Percentiles rank a stretch among this genome's conserved stretches.
Evolutionary conservation across 495 filamentous ascomycete genomes (phyloP).

Genomic region (Penicillium fimorum): DNA sequence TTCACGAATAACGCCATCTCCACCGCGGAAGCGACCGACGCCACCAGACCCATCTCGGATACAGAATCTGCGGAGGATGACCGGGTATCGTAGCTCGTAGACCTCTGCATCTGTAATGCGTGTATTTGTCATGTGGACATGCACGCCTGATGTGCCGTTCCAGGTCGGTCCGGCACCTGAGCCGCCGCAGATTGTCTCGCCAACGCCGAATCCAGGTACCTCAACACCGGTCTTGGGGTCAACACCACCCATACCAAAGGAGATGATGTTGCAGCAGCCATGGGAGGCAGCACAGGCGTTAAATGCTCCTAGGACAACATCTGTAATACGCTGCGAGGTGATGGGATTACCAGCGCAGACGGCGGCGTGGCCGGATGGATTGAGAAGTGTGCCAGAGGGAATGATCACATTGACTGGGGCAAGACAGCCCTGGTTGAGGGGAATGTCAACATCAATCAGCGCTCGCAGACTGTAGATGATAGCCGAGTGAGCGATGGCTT

Average conservation of each 20-base stretch:
- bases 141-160: slow-evolving; percentile 80
- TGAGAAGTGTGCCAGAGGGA: slow-evolving; percentile 73
- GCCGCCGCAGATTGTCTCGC: slow-evolving; percentile 86
- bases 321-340: slow-evolving; percentile 76
- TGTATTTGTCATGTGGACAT: slow-evolving; percentile 93
- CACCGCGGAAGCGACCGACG: slow-evolving; percentile 29
- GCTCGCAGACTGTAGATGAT: slow-evolving; percentile 90
- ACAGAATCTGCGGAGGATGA: slow-evolving; percentile 74
- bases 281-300: slow-evolving; percentile 78
- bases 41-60: slow-evolving; percentile 66
- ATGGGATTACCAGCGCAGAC: slow-evolving; percentile 87
- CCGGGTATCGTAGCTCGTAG: slow-evolving; percentile 82
- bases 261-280: slow-evolving; percentile 75
- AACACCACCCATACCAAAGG: slow-evolving; percentile 38
- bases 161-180: slow-evolving; percentile 76
- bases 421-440: slow-evolving; percentile 89
- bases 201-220: slow-evolving; percentile 72
- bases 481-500: slow-evolving; percentile 83
- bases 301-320: slow-evolving; percentile 83
- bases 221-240: slow-evolving; percentile 15
- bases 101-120: slow-evolving; percentile 87
- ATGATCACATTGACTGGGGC: slow-evolving; percentile 77
- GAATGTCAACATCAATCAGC: slow-evolving; percentile 83
- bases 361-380: slow-evolving; percentile 70
- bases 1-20: slow-evolving; percentile 37